phyloP scores from a whole-genome alignment of 495 filamentous ascomycete genomes.

The Pyronema domesticum region DNA sequence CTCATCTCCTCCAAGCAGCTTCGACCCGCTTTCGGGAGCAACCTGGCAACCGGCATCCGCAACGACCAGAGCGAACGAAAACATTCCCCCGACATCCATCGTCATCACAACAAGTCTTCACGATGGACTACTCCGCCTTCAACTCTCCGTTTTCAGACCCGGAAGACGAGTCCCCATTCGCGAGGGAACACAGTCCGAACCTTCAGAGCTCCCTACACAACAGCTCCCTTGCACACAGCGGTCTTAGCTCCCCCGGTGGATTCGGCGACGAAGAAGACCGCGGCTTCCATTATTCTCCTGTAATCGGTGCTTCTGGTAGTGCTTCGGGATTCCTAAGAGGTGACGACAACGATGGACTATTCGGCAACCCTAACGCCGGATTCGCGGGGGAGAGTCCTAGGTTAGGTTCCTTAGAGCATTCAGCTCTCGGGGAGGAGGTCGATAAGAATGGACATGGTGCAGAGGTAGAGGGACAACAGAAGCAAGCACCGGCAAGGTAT shows the following conservation, averaged over 20 bases:
- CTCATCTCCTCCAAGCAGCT: no score
- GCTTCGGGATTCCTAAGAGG: no score
- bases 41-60: no score
- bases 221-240: background rate
- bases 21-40: no score
- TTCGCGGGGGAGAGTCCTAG: background rate
- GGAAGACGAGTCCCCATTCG: conserved; percentile 18
- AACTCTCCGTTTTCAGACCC: conserved; percentile 20
- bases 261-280: conserved; percentile 12
- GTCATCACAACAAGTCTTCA: conserved; percentile 1
- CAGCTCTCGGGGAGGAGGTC: no score
- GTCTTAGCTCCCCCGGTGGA: conserved; percentile 2
- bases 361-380: background rate
- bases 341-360: no score
- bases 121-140: conserved; percentile 23
- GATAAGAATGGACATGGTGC: background rate
- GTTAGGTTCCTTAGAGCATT: background rate
- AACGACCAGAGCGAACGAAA: background rate
- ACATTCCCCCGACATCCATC: background rate
- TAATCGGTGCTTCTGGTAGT: background rate
- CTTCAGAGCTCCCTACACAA: conserved; percentile 5
- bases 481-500: conserved; percentile 6
- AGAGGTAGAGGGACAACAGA: conserved; percentile 6
- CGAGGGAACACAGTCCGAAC: background rate
- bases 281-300: background rate